Percentiles rank a stretch among this genome's conserved stretches.
phyloP scores from a whole-genome alignment of 345 rosid species.

The Physaria fendleri region DNA sequence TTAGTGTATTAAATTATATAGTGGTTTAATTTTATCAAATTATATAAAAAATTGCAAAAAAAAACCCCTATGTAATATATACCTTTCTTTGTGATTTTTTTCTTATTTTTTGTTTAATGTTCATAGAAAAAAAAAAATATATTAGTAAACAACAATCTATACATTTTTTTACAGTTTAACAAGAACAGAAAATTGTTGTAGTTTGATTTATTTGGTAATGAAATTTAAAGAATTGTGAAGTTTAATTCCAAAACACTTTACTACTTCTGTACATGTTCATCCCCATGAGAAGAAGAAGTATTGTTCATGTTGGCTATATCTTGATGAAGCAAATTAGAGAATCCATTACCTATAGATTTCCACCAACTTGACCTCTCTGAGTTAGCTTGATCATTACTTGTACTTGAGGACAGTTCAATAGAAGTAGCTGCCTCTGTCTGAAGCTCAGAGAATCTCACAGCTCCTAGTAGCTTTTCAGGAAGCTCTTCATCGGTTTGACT shows the following conservation, averaged over 20 bases:
- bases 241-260: constrained; percentile 25
- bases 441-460: constrained; percentile 74
- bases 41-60: too few species aligned
- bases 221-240: constrained; percentile 11
- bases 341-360: constrained; percentile 79
- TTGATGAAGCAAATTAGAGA: constrained; percentile 57
- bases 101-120: too few species aligned
- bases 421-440: constrained; percentile 55
- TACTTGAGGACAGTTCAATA: constrained; percentile 32
- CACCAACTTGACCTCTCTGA: constrained; percentile 61
- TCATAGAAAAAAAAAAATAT: background rate
- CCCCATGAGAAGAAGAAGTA: constrained; percentile 16
- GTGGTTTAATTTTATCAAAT: too few species aligned
- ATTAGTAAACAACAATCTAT: constrained; percentile 7
- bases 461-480: constrained; percentile 75
- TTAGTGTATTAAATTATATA: too few species aligned
- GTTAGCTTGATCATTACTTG: constrained; percentile 24
- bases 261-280: constrained; percentile 37
- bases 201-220: background rate
- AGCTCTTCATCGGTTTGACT: constrained; percentile 87
- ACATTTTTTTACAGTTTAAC: constrained; percentile 1
- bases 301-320: constrained; percentile 47
- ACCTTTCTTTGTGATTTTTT: too few species aligned
- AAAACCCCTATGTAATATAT: too few species aligned
- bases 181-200: background rate